These are phyloP conservation scores for Nicotiana benthamiana DNA, from an alignment of 257 asterid species.

Conservation along the genomic window DNA sequence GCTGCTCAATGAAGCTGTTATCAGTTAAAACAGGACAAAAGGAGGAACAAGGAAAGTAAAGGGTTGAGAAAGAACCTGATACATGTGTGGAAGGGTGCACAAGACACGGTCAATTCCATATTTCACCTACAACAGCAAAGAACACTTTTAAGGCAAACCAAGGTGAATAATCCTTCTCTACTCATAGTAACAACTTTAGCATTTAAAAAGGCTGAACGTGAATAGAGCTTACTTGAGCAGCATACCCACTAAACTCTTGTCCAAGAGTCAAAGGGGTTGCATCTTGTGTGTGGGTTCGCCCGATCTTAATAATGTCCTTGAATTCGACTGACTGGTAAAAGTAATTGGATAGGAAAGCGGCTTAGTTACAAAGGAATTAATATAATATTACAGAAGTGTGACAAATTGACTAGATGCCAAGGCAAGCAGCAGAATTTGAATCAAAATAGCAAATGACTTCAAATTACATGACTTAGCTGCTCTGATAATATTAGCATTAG, in stretches of 20 bases:
- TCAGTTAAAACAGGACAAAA: slow-evolving; percentile 19
- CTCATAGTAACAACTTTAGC: background rate
- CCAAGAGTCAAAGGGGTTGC: slow-evolving; percentile 99
- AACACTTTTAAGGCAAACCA: background rate
- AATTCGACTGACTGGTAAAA: slow-evolving; percentile 63
- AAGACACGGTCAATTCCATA: slow-evolving; percentile 80
- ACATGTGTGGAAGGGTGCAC: slow-evolving; percentile 86
- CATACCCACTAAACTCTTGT: slow-evolving; percentile 95
- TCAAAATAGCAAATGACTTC: background rate
- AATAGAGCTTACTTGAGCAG: slow-evolving; percentile 72
- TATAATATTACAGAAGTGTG: background rate
- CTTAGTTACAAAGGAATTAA: background rate
- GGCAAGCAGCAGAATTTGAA: background rate
- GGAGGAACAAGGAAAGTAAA: slow-evolving; percentile 1
- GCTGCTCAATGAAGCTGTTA: slow-evolving; percentile 49
- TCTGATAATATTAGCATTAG: background rate
- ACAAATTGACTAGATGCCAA: background rate
- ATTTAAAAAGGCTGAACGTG: slow-evolving; percentile 1
- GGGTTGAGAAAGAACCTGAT: slow-evolving; percentile 47
- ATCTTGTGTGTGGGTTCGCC: slow-evolving; percentile 99
- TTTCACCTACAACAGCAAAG: slow-evolving; percentile 51
- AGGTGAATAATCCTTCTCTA: background rate
- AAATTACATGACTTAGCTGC: background rate
- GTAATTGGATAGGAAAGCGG: slow-evolving; percentile 1
- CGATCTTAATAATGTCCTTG: slow-evolving; percentile 89